These are phyloP conservation scores for Ustilago bromivora DNA, from an alignment of 1,284 basidiomycete species.

Conservation along the genomic window DNA sequence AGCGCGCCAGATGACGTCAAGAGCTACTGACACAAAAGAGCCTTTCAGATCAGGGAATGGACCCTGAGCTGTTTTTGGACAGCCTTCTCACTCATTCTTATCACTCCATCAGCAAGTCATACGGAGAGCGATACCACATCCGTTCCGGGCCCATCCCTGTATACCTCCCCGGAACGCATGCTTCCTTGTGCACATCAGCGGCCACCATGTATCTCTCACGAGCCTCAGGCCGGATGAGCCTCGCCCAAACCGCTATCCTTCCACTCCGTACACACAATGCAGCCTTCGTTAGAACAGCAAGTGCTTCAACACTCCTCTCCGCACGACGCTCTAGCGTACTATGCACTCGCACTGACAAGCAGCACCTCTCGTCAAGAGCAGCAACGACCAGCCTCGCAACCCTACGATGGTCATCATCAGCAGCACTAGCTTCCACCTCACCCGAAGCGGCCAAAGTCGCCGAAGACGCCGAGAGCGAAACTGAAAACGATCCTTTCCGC, in stretches of 20 bases:
- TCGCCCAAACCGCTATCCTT: neutral
- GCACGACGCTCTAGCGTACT: neutral
- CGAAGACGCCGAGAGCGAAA: constrained; percentile 44
- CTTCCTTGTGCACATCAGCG: neutral
- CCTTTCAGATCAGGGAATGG: constrained; percentile 1
- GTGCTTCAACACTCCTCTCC: constrained; percentile 6
- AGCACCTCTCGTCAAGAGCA: neutral
- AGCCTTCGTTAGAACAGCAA: constrained; percentile 7
- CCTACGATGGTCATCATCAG: constrained; percentile 40
- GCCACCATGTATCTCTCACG: constrained; percentile 29
- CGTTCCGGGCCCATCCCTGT: neutral
- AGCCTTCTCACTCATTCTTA: neutral
- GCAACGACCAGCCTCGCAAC: neutral
- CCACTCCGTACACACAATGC: constrained; percentile 5
- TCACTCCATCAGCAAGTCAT: neutral
- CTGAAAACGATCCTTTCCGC: constrained; percentile 49
- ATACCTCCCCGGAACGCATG: neutral
- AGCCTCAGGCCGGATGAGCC: constrained; percentile 7
- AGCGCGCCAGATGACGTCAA: constrained; percentile 30
- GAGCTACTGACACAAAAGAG: neutral
- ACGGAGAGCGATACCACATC: neutral
- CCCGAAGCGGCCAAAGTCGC: constrained; percentile 52
- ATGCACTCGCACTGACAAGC: neutral
- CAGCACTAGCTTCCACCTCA: constrained; percentile 40
- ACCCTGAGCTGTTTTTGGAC: constrained; percentile 23